Base-by-base conservation (phyloP, 2,329 filamentous ascomycete genomes). In the Pseudogymnoascus sp. region DNA sequence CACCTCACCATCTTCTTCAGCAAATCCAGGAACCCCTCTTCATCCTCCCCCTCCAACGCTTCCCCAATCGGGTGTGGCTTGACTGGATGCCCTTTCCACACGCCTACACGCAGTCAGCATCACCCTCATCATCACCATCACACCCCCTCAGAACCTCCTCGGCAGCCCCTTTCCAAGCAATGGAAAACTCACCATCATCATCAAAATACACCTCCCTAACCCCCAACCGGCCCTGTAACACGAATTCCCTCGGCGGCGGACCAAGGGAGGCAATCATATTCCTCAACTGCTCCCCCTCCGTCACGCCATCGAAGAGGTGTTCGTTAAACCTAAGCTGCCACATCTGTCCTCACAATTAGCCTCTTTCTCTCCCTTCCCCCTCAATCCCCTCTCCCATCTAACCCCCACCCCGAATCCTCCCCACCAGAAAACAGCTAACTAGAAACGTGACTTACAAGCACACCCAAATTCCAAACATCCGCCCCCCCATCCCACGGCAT, bases 181-280 rank as follows among this genome's bases (percentile, higher is more conserved):
- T 16, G 37, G 18, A 18, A 16, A n/a, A 37, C 60, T n/a, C 14
- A 64, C 65, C 65, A 60, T 62, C 42, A n/a, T 56, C 31, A 33
- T 65, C 25, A 35, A 65, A 66, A 33, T 23, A 67, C 33, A 31
- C 18, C 33, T 31, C 21, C 33, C 38, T 16, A 7, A 63, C 33
- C 53, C 21, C 23, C 23, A 28, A 28, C 7, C 23, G 6, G 1
- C 44, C 23, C 14, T 28, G 12, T 7, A 16, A 16, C 42, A 66
- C 31, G 4, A 77, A 53, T 53, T 73, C 70, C 59, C 65, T 70
- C 59, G 74, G 75, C 7, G 76, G 75, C 35, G 69, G 71, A 12
- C 76, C 76, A 3, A 79, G 67, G 62, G 78, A 69, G 11, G 72
- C 74, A 63, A 77, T 75, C 71, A 79, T 79, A 66, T 77, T 70